These are phyloP conservation scores for Discostella stelligeroides DNA, from an alignment of 108 stramenopile genomes.

Conservation along the genomic window DNA sequence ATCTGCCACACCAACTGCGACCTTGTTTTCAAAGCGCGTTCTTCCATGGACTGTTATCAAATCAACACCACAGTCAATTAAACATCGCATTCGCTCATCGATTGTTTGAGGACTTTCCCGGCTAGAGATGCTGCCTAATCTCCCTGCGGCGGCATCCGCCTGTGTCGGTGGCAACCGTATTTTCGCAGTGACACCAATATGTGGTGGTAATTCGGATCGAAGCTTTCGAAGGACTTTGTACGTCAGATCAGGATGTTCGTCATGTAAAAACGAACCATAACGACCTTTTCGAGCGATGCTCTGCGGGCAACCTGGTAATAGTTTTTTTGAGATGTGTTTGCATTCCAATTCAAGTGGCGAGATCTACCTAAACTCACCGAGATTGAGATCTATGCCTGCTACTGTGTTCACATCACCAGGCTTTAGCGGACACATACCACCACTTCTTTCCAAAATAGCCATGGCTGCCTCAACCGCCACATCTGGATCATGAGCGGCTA, in stretches of 20 bases:
- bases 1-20: slow-evolving; percentile 59
- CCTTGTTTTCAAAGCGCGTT: slow-evolving; percentile 91
- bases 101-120: slow-evolving; percentile 24
- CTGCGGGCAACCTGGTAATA: slow-evolving; percentile 65
- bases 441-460: slow-evolving; percentile 59
- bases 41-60: slow-evolving; percentile 96
- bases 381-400: slow-evolving; percentile 82
- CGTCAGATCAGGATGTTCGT: slow-evolving; percentile 69
- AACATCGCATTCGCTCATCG: slow-evolving; percentile 53
- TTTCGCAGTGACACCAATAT: slow-evolving; percentile 74
- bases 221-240: slow-evolving; percentile 58
- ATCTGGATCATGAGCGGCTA: slow-evolving; percentile 91
- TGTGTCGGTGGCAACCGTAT: slow-evolving; percentile 66
- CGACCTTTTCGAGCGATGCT: slow-evolving; percentile 76
- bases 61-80: slow-evolving; percentile 83
- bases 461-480: slow-evolving; percentile 80
- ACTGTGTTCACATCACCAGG: slow-evolving; percentile 26
- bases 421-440: neutral
- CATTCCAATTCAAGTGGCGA: neutral
- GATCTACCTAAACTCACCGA: slow-evolving; percentile 58
- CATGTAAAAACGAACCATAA: slow-evolving; percentile 87
- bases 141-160: slow-evolving; percentile 35
- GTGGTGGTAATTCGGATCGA: slow-evolving; percentile 56
- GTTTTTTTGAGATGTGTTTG: too few species aligned
- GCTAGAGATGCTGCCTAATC: slow-evolving; percentile 18